A percentile compares a stretch with the other conserved stretches of the same genome.
Evolutionary conservation across 441 rosid genomes (phyloP).

Genomic region (Biscutella laevigata): DNA sequence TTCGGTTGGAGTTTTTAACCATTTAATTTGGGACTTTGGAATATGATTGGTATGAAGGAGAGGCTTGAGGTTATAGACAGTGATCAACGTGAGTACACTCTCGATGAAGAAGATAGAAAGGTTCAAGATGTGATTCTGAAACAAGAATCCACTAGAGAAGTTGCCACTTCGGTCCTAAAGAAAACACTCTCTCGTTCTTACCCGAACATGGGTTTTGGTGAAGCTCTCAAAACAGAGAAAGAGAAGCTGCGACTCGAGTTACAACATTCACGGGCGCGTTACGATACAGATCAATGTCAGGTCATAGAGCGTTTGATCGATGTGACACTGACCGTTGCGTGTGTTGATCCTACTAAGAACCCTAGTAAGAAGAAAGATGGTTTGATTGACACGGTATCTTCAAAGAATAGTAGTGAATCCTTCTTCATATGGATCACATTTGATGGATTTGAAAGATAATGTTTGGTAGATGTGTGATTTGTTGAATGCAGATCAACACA

Average conservation of each 20-base stretch:
- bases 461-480: neutral
- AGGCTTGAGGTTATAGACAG: slow-evolving; percentile 66
- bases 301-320: slow-evolving; percentile 74
- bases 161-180: slow-evolving; percentile 43
- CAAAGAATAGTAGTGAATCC: too few species aligned
- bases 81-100: slow-evolving; percentile 82
- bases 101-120: slow-evolving; percentile 79
- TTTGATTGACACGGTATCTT: slow-evolving; percentile 29
- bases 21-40: too few species aligned
- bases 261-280: slow-evolving; percentile 56
- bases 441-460: slow-evolving; percentile 1
- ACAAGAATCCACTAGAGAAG: slow-evolving; percentile 55
- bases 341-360: slow-evolving; percentile 28
- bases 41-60: slow-evolving; percentile 35
- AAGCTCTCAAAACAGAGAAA: slow-evolving; percentile 61
- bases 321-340: slow-evolving; percentile 55
- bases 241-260: slow-evolving; percentile 69
- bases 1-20: too few species aligned
- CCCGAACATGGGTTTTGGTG: slow-evolving; percentile 66
- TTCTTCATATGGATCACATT: too few species aligned
- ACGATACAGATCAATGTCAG: slow-evolving; percentile 62
- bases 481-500: slow-evolving; percentile 41
- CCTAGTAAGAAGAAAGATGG: slow-evolving; percentile 31
- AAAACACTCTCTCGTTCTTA: slow-evolving; percentile 77
- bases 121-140: slow-evolving; percentile 70